A percentile compares a stretch with the other conserved stretches of the same genome.
Evolutionary conservation across 768 basidiomycete species (phyloP).

Genomic region (Tephrocybe sp.): DNA sequence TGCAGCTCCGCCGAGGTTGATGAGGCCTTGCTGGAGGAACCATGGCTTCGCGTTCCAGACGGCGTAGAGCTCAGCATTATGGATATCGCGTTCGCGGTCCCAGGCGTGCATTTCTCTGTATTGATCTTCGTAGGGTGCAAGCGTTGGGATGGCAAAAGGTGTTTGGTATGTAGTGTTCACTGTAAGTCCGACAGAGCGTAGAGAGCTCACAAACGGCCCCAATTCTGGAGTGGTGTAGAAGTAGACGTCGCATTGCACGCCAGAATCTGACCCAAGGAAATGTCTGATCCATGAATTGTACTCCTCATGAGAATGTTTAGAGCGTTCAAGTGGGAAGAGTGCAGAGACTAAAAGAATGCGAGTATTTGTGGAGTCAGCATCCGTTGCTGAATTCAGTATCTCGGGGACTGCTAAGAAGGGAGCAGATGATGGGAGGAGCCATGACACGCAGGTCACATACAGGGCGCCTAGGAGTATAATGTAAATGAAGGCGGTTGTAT

Average conservation of each 20-base stretch:
- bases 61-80: slow-evolving; percentile 50
- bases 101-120: slow-evolving; percentile 41
- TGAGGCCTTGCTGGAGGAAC: slow-evolving; percentile 41
- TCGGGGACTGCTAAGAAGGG: too few relatives aligned
- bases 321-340: slow-evolving; percentile 46
- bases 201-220: slow-evolving; percentile 26
- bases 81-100: slow-evolving; percentile 41
- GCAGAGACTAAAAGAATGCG: slow-evolving; percentile 53
- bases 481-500: too few relatives aligned
- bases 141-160: slow-evolving; percentile 47
- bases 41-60: slow-evolving; percentile 56
- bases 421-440: too few relatives aligned
- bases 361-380: too few relatives aligned
- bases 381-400: too few relatives aligned
- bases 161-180: slow-evolving; percentile 30
- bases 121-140: slow-evolving; percentile 25
- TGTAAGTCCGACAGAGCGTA: slow-evolving; percentile 6
- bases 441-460: too few relatives aligned
- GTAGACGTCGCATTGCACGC: slow-evolving; percentile 42
- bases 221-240: slow-evolving; percentile 47
- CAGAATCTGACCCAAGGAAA: slow-evolving; percentile 42
- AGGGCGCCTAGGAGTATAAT: too few relatives aligned
- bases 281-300: slow-evolving; percentile 41
- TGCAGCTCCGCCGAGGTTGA: slow-evolving; percentile 19
- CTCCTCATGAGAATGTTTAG: slow-evolving; percentile 46